Base-by-base conservation (phyloP, 306 rosid species). In the Arachis hypogaea region DNA sequence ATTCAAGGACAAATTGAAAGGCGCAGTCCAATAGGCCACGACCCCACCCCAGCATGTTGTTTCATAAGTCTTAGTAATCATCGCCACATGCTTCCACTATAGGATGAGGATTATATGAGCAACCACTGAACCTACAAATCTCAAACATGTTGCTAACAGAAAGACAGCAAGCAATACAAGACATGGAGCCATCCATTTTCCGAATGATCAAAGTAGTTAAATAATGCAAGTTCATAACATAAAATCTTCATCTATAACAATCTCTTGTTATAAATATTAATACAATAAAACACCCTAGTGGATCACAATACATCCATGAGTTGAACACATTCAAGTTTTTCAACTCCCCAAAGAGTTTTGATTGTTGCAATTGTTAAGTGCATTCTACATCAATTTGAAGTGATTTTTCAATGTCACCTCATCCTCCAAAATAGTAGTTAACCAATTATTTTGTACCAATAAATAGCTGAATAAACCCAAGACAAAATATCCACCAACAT, bases 1-100 rank as follows among this genome's bases (percentile, higher is more conserved):
- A 89, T 69, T 62, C 61, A 46, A 33, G 91, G 73, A 61, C 93
- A 90, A 77, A 86, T 85, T 74, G 84, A 82, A 77, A 86, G 91
- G 61, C 72, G 86, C 71, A 89, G 76, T 73, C 28, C 28, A 22
- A 22, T 22, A 22, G 28, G 28, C 99, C 99, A 79, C 99, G 91
- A 55, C 96, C 99, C 99, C 99, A 55, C 96, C 99, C 99, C 99
- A 94, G 81, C 99, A 94, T 7, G 83, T 87, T 4, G 88, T 87
- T 78, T 92, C 92, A 11, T 43, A 63, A 62, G 83, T 83, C 59
- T 86, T 96, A 5, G 60, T 61, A 77, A 72, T 69, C 58, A 64
- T 64, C 30, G 87, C 66, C 75, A 88, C 78, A 68, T 54, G 47
- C 71, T 88, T 83, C 85, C 91, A 96, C 97, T 91, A 81, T 74